Evolutionary conservation across 2,329 filamentous ascomycete genomes (phyloP), one percentile per base, ranked within the genome.

Genomic region (Paecilomyces dactylethromorphus): DNA sequence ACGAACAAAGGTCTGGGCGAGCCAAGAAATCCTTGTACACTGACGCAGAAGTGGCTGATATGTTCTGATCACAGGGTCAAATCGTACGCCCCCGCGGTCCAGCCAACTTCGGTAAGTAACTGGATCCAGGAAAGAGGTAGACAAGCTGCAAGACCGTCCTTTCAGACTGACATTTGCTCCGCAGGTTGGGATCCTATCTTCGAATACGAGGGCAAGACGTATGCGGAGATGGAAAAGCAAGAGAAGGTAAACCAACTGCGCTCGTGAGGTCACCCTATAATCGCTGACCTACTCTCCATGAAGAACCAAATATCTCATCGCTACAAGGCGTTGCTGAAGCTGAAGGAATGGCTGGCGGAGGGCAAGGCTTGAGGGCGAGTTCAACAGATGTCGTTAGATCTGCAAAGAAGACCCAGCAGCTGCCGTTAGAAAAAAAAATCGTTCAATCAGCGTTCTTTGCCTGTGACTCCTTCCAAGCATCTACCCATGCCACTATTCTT

Each of bases 121-220:
- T 22, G 7, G 5, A 26, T 5, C 52, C 29, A 50, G 52, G 54
- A 26, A 12, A 32, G 21, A 56, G 18, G 54, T 7, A 49, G 12
- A 32, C 33, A 33, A 49, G 4, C 18, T 8, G 15, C 39, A 15
- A 51, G 32, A 33, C 12, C 13, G 32, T 33, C 49, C 35, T 22
- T 52, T 45, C 18, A 18, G 24, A 53, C 24, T 32, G 51, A 33
- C 18, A 45, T 32, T 52, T 6, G 31, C 12, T 11, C 49, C 56
- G 3, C 63, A 96, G 92, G 93, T 53, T 99, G 94, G 94, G 94
- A 99, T 74, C 86, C 94, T 1, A 88, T 96, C 64, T 99, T 99
- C 68, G 94, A 99, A 77, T 93, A 95, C 66, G 84, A 95, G 64
- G 92, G 92, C 50, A 80, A 91, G 76, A 99, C 94, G 79, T 88